Conservation (phyloP, 345 rosid genomes). For the Eucalyptus tenuipes region DNA sequence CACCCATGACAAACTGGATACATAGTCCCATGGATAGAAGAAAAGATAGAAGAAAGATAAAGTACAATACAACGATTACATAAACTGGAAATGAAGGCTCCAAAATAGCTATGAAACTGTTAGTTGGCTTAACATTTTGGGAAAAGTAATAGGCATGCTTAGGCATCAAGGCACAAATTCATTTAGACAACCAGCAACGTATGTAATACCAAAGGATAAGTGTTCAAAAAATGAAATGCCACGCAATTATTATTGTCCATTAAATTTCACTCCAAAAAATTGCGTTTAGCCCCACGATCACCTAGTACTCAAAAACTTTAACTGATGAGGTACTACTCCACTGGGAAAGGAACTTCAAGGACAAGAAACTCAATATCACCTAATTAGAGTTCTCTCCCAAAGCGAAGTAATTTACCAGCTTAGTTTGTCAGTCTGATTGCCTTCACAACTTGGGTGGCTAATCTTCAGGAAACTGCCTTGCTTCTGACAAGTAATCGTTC, state of each 20-base stretch:
- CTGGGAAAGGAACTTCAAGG: not conserved
- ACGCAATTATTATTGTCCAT: not conserved
- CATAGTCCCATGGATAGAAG: not conserved
- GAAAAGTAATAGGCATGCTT: not conserved
- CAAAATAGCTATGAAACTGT: not conserved
- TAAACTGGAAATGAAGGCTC: not conserved
- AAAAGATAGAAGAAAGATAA: not conserved
- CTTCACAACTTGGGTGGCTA: not conserved
- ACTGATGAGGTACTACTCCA: not conserved
- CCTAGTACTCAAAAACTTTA: not conserved
- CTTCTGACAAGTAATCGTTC: not conserved
- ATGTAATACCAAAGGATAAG: not conserved
- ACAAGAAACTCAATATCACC: not conserved
- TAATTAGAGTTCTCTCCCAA: not conserved
- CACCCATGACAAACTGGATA: not conserved
- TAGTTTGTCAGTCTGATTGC: not conserved
- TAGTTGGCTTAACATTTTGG: not conserved
- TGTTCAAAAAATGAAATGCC: not conserved
- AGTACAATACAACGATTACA: not conserved
- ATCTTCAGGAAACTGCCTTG: not conserved
- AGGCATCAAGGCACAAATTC: not conserved
- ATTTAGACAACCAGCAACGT: not conserved
- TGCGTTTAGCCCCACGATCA: not conserved
- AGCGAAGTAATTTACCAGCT: not conserved
- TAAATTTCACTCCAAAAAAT: not conserved